Conservation (phyloP, 306 rosid genomes). For the Prunus dulcis region DNA sequence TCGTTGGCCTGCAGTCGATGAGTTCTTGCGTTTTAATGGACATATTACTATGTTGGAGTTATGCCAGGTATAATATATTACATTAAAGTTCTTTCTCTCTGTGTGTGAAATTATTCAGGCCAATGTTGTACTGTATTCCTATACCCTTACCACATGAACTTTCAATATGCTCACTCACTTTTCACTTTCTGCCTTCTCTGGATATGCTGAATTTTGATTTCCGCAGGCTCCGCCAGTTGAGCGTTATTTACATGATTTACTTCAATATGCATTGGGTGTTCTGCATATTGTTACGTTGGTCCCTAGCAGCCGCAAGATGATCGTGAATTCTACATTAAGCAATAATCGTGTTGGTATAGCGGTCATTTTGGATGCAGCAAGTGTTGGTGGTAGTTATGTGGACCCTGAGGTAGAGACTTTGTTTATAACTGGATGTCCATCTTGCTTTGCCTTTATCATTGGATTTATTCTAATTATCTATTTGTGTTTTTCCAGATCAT, state of each 20-base stretch:
- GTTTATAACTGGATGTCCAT: slow-evolving; percentile 13
- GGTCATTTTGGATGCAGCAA: slow-evolving; percentile 97
- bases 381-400: slow-evolving; percentile 70
- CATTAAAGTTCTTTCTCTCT: neutral
- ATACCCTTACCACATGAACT: neutral
- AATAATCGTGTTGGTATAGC: slow-evolving; percentile 87
- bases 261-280: slow-evolving; percentile 95
- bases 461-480: neutral
- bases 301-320: slow-evolving; percentile 91
- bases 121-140: neutral
- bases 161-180: neutral
- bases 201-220: slow-evolving; percentile 16
- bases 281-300: slow-evolving; percentile 90
- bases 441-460: slow-evolving; percentile 9
- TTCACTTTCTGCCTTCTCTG: neutral
- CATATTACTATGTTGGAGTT: slow-evolving; percentile 88
- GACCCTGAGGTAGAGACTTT: slow-evolving; percentile 74
- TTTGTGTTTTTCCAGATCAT: slow-evolving; percentile 70
- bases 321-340: slow-evolving; percentile 82
- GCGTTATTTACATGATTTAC: slow-evolving; percentile 92
- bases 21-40: slow-evolving; percentile 73
- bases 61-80: slow-evolving; percentile 70
- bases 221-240: slow-evolving; percentile 95
- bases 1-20: slow-evolving; percentile 83
- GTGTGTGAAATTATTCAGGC: neutral